Base-by-base conservation (phyloP, 768 basidiomycete species). In the Lepiota venenata region DNA sequence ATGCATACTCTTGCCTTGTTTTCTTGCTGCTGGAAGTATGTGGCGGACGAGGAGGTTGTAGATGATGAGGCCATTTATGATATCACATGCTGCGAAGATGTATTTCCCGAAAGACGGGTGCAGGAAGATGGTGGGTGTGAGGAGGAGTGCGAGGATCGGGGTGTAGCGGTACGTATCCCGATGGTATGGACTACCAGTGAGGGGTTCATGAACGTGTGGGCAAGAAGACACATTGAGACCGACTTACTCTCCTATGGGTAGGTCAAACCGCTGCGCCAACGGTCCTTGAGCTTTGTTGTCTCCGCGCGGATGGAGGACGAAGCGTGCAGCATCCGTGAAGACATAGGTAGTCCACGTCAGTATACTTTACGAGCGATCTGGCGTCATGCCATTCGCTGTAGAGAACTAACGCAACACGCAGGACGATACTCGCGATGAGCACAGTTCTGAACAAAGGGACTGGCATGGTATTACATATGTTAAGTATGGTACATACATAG, bases 301-400 rank as follows among this genome's bases (percentile, higher is more conserved):
- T 9, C 57, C 66, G n/a, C 70, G 61, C 36, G 85, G 80, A 43
- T 75, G 63, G 22, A 82, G 66, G 29, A 91, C 63, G 64, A 91
- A 92, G 39, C 71, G 74, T 1, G 93, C 85, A 3, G 97, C 97
- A 67, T 98, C 96, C 43, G 82, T 89, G 74, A 98, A 97, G 61
- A 99, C 96, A 36, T 84, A n/a, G 81, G 69, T 98, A 98, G 71
- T 99, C 97, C 60, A 98, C 79, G 69, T 99, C 97, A n/a, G 97
- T 98, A 66, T 98, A 99, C 69, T 95, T 95, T 20, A 98, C 85
- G 27, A 83, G 68, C 1, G 89, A 91, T 60, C 74, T 84, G 14
- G 81, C 81, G 62, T 97, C 93, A 56, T 94, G 93, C 83, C 90
- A 93, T 71, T 91, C 89, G 64, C 91, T 93, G 67, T 94, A 96